These are phyloP conservation scores for Lachancea cidri DNA, from an alignment of 805 yeast species.

Conservation along the genomic window DNA sequence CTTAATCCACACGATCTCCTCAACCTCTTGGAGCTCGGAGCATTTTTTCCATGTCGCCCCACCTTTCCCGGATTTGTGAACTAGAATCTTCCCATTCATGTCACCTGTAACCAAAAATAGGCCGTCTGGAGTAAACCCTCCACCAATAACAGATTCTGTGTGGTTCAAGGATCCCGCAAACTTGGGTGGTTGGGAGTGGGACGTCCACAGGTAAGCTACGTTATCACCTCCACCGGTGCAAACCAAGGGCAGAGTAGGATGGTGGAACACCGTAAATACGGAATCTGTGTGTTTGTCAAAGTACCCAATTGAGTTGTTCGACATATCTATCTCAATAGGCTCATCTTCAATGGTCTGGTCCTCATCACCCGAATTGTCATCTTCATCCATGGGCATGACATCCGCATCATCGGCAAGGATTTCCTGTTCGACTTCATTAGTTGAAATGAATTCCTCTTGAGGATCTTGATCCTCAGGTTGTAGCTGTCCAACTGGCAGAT, in stretches of 20 bases:
- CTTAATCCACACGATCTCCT: slow-evolving; percentile 80
- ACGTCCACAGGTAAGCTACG: slow-evolving; percentile 85
- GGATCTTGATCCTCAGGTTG: slow-evolving; percentile 14
- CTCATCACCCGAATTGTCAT: slow-evolving; percentile 37
- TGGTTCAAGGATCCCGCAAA: slow-evolving; percentile 71
- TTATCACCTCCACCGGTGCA: slow-evolving; percentile 97
- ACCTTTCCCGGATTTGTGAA: slow-evolving; percentile 64
- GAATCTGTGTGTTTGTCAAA: slow-evolving; percentile 91
- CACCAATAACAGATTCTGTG: slow-evolving; percentile 81
- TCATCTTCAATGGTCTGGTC: slow-evolving; percentile 34
- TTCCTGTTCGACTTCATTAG: slow-evolving; percentile 43
- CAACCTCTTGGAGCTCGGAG: slow-evolving; percentile 76
- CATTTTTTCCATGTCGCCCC: slow-evolving; percentile 79
- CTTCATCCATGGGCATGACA: slow-evolving; percentile 28
- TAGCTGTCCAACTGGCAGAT: slow-evolving; percentile 8
- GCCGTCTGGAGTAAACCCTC: slow-evolving; percentile 82
- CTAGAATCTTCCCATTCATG: slow-evolving; percentile 83
- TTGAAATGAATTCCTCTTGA: slow-evolving; percentile 36
- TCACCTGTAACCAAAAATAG: slow-evolving; percentile 81
- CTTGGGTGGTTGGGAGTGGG: slow-evolving; percentile 79
- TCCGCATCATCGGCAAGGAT: slow-evolving; percentile 32
- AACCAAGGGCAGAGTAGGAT: slow-evolving; percentile 79
- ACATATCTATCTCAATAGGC: slow-evolving; percentile 71
- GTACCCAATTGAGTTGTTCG: slow-evolving; percentile 83
- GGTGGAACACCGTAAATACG: slow-evolving; percentile 72